Evolutionary conservation across 768 basidiomycete species (phyloP), one percentile per base, ranked within the genome.

Genomic region (Clavaria fumosa): DNA sequence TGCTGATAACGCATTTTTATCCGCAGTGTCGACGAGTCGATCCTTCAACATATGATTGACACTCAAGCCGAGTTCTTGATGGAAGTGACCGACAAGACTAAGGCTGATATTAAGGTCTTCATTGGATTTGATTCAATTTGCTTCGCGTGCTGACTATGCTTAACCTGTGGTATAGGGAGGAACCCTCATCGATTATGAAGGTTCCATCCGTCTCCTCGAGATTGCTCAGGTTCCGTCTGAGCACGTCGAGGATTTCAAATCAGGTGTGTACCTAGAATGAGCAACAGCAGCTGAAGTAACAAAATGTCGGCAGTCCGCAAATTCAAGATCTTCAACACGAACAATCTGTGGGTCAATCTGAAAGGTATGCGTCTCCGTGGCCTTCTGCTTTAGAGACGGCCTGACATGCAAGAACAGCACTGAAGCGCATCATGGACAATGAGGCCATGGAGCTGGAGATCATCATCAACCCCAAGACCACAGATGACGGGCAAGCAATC

Each of bases 41-140:
- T 93, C 52, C 63, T 86, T 40, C 74, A 80, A 52, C 78, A 89
- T 55, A 89, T 93, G 81, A 70, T 83, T 46, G 72, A 83, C 50
- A 68, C 70, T 7, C 60, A 75, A 44, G 72, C 81, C 20, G 89
- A 93, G 57, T 90, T 89, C 63, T 58, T 89, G 55, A 89, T 89
- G 85, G 85, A 93, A 59, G 81, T 93, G 44, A 95, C 90, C 7
- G 85, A 91, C 66, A 93, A 91, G 72, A 91, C 89, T 51, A 90
- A 93, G 70, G 86, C 24, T 20, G 35, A 11, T 33, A 21, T 34
- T 15, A 49, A 69, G 59, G 75, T 83, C 50, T 78, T 81, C 59
- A 81, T 78, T 17, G 78, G n/a, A n/a, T n/a, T n/a, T n/a, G n/a
- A n/a, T n/a, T n/a, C n/a, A n/a, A n/a, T n/a, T n/a, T n/a, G n/a